Base-by-base conservation (phyloP, 2,329 filamentous ascomycete genomes). In the Diaporthe sp. region DNA sequence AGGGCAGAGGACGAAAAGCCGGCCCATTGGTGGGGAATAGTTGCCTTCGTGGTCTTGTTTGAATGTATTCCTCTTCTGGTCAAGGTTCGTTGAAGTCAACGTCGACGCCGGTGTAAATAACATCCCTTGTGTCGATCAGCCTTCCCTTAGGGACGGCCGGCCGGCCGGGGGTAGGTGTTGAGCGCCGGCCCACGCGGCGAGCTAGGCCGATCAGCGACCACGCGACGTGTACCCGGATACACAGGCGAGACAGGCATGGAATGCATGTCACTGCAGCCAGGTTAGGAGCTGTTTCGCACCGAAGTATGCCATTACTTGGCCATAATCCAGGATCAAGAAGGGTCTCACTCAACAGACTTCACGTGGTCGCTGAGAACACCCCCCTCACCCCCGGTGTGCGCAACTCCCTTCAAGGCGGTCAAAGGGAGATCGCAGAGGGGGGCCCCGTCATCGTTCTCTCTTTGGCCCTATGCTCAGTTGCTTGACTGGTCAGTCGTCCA, bases 141-240 rank as follows among this genome's bases (percentile, higher is more conserved):
- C 42, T 25, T 35, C 22, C 22, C 22, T 6, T 6, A 28, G 22
- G 17, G 10, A 25, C 8, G 28, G 61, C 22, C 12, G 17, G 10
- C 17, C 8, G 28, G 61, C 22, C 12, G 33, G n/a, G 47, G 42
- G n/a, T 40, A 15, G 33, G 64, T 40, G 64, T 25, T 67, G 19
- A 38, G 19, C 28, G 47, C 3, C 45, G 64, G 64, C 47, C 64
- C 50, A 19, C 33, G 5, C 47, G 64, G 47, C n/a, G 64, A 40
- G 33, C n/a, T 68, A n/a, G 33, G 47, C 64, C 64, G 47, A 19
- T 19, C n/a, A 67, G 45, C 22, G 19, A 67, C 61, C 42, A 35
- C 28, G 42, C 42, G 61, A 35, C 22, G 42, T 25, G 61, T 67
- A n/a, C 22, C 64, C 64, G 45, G 42, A 19, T 22, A 33, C 45